Percentiles rank a stretch among this genome's conserved stretches.
phyloP scores from a whole-genome alignment of 2,329 filamentous ascomycete species.

The Sporothrix protearum region DNA sequence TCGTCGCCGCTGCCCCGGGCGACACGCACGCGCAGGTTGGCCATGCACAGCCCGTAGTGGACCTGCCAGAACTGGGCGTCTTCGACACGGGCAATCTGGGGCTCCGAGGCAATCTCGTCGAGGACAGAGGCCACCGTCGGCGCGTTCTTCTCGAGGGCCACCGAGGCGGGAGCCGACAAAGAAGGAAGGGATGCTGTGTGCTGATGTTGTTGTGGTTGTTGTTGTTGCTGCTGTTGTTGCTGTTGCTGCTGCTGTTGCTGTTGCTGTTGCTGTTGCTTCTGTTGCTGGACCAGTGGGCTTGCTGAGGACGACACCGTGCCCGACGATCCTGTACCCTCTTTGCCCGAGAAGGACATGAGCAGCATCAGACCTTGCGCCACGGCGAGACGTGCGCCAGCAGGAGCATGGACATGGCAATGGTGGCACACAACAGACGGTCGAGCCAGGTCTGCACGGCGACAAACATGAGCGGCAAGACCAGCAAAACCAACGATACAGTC shows the following conservation, averaged over 20 bases:
- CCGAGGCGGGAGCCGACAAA: slow-evolving; percentile 4
- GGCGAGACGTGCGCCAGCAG: slow-evolving; percentile 74
- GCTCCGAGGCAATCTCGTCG: slow-evolving; percentile 77
- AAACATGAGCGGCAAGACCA: slow-evolving; percentile 77
- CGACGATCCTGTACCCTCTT: not conserved
- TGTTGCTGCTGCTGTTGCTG: not conserved
- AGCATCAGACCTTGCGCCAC: slow-evolving; percentile 89
- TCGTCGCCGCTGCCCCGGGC: slow-evolving; percentile 65
- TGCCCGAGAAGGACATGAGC: slow-evolving; percentile 76
- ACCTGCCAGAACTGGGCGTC: slow-evolving; percentile 98
- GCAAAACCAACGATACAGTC: slow-evolving; percentile 69
- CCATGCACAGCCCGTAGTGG: slow-evolving; percentile 94
- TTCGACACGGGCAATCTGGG: slow-evolving; percentile 71
- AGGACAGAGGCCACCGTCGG: slow-evolving; percentile 65
- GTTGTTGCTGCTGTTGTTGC: not conserved
- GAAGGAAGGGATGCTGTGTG: slow-evolving; percentile 27
- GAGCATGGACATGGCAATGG: slow-evolving; percentile 86
- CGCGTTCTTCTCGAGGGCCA: not conserved
- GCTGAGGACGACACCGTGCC: not conserved
- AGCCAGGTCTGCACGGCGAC: slow-evolving; percentile 78
- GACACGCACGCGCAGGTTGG: slow-evolving; percentile 79
- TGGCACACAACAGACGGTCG: slow-evolving; percentile 74
- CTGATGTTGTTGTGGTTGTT: not conserved
- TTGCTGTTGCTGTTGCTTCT: not conserved
- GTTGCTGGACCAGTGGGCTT: not conserved